Conservation (phyloP, 331 rosid species). For the Quercus phellos region DNA sequence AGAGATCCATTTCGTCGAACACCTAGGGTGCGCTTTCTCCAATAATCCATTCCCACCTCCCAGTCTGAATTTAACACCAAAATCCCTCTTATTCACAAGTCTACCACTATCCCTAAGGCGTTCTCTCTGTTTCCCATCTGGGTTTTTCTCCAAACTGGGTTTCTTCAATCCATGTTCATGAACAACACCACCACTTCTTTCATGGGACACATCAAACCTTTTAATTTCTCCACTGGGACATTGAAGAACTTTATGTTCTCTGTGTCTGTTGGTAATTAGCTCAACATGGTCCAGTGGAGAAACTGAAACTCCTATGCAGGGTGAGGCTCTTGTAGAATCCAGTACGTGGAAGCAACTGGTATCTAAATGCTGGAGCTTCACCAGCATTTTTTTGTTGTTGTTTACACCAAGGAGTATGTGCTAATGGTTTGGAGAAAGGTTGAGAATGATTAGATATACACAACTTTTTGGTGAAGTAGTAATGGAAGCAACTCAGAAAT, state of each 20-base stretch:
- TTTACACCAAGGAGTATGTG: not conserved
- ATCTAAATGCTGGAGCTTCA: slow-evolving; percentile 49
- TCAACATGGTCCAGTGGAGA: slow-evolving; percentile 41
- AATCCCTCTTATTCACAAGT: slow-evolving; percentile 7
- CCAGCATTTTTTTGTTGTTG: slow-evolving; percentile 22
- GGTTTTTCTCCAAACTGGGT: slow-evolving; percentile 23
- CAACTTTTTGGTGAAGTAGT: too few species aligned
- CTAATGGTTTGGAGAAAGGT: not conserved
- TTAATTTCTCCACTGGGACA: slow-evolving; percentile 31
- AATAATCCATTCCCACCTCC: slow-evolving; percentile 6
- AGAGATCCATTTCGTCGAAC: slow-evolving; percentile 64
- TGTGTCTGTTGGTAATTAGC: slow-evolving; percentile 20
- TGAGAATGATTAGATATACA: too few species aligned
- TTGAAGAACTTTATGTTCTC: slow-evolving; percentile 22
- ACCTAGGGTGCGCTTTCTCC: slow-evolving; percentile 51
- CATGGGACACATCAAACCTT: slow-evolving; percentile 14
- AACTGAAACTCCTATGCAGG: slow-evolving; percentile 26
- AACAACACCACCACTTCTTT: not conserved
- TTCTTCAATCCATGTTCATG: slow-evolving; percentile 29
- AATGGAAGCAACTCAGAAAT: too few species aligned
- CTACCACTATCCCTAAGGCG: slow-evolving; percentile 2
- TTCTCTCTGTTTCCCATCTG: slow-evolving; percentile 17
- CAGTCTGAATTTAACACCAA: not conserved
- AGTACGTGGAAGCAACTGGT: slow-evolving; percentile 32
- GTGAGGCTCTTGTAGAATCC: slow-evolving; percentile 18